These are phyloP conservation scores for Hypomyces rosellus DNA, from an alignment of 2,329 filamentous ascomycete genomes.

Conservation along the genomic window DNA sequence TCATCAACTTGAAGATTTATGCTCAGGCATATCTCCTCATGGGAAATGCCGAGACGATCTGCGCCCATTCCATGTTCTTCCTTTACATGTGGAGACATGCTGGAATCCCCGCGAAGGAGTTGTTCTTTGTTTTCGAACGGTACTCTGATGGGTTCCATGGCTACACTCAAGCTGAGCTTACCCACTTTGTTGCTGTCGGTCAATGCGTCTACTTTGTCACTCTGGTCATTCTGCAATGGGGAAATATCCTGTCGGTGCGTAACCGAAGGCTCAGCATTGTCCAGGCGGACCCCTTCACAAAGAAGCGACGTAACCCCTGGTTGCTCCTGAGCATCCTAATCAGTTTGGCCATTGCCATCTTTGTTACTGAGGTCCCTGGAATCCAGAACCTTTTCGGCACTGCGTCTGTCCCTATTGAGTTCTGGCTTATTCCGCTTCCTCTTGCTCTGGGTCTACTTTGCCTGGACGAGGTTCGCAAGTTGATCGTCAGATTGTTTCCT, in stretches of 20 bases:
- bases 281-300: slow-evolving; percentile 43
- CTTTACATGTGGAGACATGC: slow-evolving; percentile 44
- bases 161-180: slow-evolving; percentile 39
- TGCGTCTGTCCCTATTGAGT: slow-evolving; percentile 43
- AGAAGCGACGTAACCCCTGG: slow-evolving; percentile 44
- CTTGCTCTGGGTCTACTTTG: slow-evolving; percentile 43
- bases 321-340: slow-evolving; percentile 39
- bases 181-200: slow-evolving; percentile 41
- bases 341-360: slow-evolving; percentile 44
- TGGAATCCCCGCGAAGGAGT: slow-evolving; percentile 38
- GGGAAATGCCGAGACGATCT: slow-evolving; percentile 44
- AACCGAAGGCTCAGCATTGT: slow-evolving; percentile 46
- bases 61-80: slow-evolving; percentile 48
- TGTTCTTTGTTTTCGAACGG: slow-evolving; percentile 45
- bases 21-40: slow-evolving; percentile 46
- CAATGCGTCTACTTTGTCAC: slow-evolving; percentile 51
- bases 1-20: slow-evolving; percentile 47
- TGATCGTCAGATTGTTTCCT: slow-evolving; percentile 40
- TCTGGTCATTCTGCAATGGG: slow-evolving; percentile 48
- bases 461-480: slow-evolving; percentile 48
- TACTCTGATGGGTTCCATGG: slow-evolving; percentile 44
- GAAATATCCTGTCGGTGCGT: slow-evolving; percentile 45
- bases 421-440: slow-evolving; percentile 46
- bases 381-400: slow-evolving; percentile 44
- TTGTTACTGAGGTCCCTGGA: slow-evolving; percentile 46